phyloP scores from a whole-genome alignment of 495 filamentous ascomycete species.

The Cercophora samala region DNA sequence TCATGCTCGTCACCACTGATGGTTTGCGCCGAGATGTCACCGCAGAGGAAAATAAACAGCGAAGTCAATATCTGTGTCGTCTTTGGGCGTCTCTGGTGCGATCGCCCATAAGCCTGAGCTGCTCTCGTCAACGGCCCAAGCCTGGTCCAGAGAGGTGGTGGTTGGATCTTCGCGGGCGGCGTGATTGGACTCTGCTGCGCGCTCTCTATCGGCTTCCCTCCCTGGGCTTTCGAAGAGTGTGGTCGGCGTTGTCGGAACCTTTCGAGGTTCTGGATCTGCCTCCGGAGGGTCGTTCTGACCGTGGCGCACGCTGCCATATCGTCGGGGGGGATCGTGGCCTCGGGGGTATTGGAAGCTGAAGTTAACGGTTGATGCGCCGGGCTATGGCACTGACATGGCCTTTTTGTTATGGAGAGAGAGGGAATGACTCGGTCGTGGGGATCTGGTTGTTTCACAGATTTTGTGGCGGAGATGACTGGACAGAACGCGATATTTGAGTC shows the following conservation, averaged over 20 bases:
- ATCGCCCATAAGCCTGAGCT: not conserved
- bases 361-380: not conserved
- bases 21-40: slow-evolving; percentile 67
- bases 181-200: slow-evolving; percentile 38
- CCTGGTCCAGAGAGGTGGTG: slow-evolving; percentile 49
- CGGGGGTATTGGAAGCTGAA: not conserved
- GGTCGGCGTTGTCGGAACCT: slow-evolving; percentile 26
- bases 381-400: not conserved
- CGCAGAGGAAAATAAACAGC: not conserved
- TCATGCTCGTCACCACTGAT: slow-evolving; percentile 63
- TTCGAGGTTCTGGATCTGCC: slow-evolving; percentile 22
- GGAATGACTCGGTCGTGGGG: not conserved
- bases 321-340: not conserved
- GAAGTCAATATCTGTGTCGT: not conserved
- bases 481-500: not conserved
- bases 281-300: slow-evolving; percentile 24
- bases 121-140: slow-evolving; percentile 36
- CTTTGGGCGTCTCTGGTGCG: not conserved
- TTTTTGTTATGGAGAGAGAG: not conserved
- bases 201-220: slow-evolving; percentile 18
- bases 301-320: slow-evolving; percentile 21
- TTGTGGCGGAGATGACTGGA: not conserved
- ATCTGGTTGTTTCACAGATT: not conserved
- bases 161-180: slow-evolving; percentile 44
- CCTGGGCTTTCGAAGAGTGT: slow-evolving; percentile 27